A percentile compares a stretch with the other conserved stretches of the same genome.
phyloP scores from a whole-genome alignment of 2,329 filamentous ascomycete species.

The Cladosporium sp. region DNA sequence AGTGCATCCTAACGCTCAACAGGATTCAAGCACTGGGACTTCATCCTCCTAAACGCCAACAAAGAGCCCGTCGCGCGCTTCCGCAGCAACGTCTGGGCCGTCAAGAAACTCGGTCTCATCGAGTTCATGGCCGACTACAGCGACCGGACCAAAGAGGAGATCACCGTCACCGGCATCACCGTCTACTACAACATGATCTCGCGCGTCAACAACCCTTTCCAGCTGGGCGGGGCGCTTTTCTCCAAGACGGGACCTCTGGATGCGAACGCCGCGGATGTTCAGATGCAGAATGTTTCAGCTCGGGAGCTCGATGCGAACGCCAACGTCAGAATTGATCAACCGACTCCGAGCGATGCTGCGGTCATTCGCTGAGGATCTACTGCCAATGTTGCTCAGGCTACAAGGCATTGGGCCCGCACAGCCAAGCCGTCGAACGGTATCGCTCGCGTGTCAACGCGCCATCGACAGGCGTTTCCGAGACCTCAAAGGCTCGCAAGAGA shows the following conservation, averaged over 20 bases:
- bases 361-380: no score
- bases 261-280: not conserved
- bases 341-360: no score
- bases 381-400: no score
- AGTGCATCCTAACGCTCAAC: not conserved
- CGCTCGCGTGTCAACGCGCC: no score
- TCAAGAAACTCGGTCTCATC: slow-evolving; percentile 9
- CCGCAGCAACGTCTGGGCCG: slow-evolving; percentile 8
- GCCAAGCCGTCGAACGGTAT: no score
- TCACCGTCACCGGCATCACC: slow-evolving; percentile 4
- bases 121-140: slow-evolving; percentile 10
- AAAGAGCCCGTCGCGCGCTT: slow-evolving; percentile 11
- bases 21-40: slow-evolving; percentile 12
- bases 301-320: not conserved
- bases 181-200: slow-evolving; percentile 8
- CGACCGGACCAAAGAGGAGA: slow-evolving; percentile 8
- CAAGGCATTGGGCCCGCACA: no score
- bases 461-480: no score
- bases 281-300: not conserved
- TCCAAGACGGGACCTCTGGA: slow-evolving; percentile 1
- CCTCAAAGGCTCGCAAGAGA: no score
- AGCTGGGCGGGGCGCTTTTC: slow-evolving; percentile 6
- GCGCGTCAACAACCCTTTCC: slow-evolving; percentile 10
- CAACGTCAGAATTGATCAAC: no score
- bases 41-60: slow-evolving; percentile 9